Evolutionary conservation across 2,329 filamentous ascomycete species (phyloP), one percentile per base, ranked within the genome.

Genomic region (Dactylellina cionopaga): DNA sequence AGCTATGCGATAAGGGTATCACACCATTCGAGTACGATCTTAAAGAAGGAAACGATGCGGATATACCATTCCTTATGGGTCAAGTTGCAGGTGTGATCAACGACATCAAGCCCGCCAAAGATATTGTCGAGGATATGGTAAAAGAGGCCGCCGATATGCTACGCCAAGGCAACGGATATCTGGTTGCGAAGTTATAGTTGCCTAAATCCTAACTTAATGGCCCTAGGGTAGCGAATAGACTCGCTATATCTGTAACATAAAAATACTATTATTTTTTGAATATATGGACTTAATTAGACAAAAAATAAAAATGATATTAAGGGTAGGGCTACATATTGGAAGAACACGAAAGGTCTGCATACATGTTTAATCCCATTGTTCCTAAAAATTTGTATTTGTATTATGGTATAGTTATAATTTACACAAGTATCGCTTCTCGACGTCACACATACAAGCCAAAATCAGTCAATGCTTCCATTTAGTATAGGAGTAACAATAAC

Each of bases 41-140:
- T 77, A 91, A 96, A 52, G 85, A 92, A 60, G 90, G 90, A 0
- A 89, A 88, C 62, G 92, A 96, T 39, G 83, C 96, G 10, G 94
- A 97, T 78, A 83, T 90, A 63, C 94, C 94, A 10, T 92, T 94
- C 80, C 79, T 97, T 78, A 97, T 97, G 94, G 94, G 94, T 0
- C 92, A 96, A 82, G 93, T 97, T 6, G 91, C 92, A 0, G 93
- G 90, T 1, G 85, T 89, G 0, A 91, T 97, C 65, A 80, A 83
- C 31, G 87, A 89, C 75, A 87, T 97, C 70, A 88, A 95, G 83
- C 92, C 93, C 0, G 94, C 94, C 0, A 86, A 83, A 47, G 85
- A 89, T 75, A 96, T 98, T 82, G 88, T 98, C n/a, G 86, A 88
- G 72, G 92, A 96, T 76, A 97, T 98, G 92, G 91, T 96, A 7